A percentile compares a stretch with the other conserved stretches of the same genome.
phyloP scores from a whole-genome alignment of 176 grass and related monocot genomes.

The barley (Hordeum vulgare) region MorexV3_pseudomolecules_assembly NC_058521.1:42802412-42802911 shows the following conservation, averaged over 20 bases:
- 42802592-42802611: not conserved
- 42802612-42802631: not conserved
- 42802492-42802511: not conserved
- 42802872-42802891: not conserved
- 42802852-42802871: not conserved
- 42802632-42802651: not conserved
- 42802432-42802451: not conserved
- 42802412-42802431: not conserved
- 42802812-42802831: not conserved
- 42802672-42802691: not conserved
- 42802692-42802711: not conserved
- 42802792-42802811: not conserved
- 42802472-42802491: not conserved
- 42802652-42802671: not conserved
- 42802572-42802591: too few species aligned
- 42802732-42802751: not conserved
- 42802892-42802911: not conserved
- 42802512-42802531: not conserved
- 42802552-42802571: not conserved
- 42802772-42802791: not conserved
- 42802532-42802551: not conserved
- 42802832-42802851: not conserved
- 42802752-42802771: constrained; percentile 11
- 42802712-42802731: not conserved
- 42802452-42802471: not conserved